These are phyloP conservation scores for Volvox carteri DNA, from an alignment of 163 green algal species.

Conservation along the genomic window DNA sequence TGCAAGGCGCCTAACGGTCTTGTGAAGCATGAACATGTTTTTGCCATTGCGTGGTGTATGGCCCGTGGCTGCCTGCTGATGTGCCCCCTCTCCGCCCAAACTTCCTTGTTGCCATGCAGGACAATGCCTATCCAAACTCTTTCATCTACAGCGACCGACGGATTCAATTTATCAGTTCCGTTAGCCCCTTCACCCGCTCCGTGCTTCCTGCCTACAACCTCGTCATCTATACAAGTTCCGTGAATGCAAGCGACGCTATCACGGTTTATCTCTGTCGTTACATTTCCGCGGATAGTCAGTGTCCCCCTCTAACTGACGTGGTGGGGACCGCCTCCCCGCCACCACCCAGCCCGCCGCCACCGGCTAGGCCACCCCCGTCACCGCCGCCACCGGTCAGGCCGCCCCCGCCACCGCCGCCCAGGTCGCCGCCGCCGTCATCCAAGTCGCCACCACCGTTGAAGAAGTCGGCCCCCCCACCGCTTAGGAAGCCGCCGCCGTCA, in stretches of 20 bases:
- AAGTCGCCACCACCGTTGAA: background rate
- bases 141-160: background rate
- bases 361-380: background rate
- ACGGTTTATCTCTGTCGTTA: slow-evolving; percentile 23
- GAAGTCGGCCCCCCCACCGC: too few relatives aligned
- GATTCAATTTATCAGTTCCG: background rate
- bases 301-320: background rate
- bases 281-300: background rate
- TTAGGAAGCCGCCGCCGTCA: background rate
- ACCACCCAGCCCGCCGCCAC: background rate
- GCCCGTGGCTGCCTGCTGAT: too few relatives aligned
- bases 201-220: background rate
- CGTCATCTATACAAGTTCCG: background rate
- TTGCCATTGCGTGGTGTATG: too few relatives aligned
- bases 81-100: background rate
- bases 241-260: background rate
- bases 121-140: background rate
- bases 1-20: too few relatives aligned
- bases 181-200: background rate
- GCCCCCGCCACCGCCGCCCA: background rate
- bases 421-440: background rate
- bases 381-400: background rate
- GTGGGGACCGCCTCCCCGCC: background rate
- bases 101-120: too few relatives aligned
- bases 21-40: too few relatives aligned